Evolutionary conservation across 441 rosid genomes (phyloP), one percentile per base, ranked within the genome.

Genomic region (Populus tomentosa): DNA sequence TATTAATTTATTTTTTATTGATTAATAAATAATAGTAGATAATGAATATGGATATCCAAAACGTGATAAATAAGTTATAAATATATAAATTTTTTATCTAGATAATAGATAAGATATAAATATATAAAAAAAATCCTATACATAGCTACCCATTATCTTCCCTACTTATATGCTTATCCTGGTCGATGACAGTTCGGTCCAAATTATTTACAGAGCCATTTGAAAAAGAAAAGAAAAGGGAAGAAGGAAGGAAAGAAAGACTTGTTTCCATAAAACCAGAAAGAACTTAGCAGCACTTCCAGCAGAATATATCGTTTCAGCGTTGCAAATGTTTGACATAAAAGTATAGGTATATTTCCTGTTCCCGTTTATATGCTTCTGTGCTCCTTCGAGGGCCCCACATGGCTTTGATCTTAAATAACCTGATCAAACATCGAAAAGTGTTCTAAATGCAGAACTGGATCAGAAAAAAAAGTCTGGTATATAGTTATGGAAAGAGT

Each of bases 401-500:
- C 16, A 53, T 53, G 21, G 18, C 38, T 30, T 67, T 23, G 10
- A 24, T 66, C 32, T 24, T 5, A 18, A 66, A 66, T 24, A 64
- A 66, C 26, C 11, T 66, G 35, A 30, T 16, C 14, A 67, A 7
- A 16, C n/a, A 1, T 24, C 8, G 8, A 11, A 4, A 67, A 33
- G 1, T 68, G 53, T 6, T 64, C 10, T 7, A 21, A 69, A 67
- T 72, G 81, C 85, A 86, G 32, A 3, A 30, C 32, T 30, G 32
- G 4, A 30, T 30, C 32, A 30, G 32, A 3, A 30, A 30, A 3
- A 30, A 30, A 87, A 88, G 61, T 83, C 77, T 90, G n/a, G 77
- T 67, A 61, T 89, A 30, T 69, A 86, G 84, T 67, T 87, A 86
- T 56, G 91, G 97, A 14, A 89, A 87, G 82, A 87, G 87, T 80